Conservation (phyloP, 352 stramenopile species). For the Globisporangium camurandrum region DNA sequence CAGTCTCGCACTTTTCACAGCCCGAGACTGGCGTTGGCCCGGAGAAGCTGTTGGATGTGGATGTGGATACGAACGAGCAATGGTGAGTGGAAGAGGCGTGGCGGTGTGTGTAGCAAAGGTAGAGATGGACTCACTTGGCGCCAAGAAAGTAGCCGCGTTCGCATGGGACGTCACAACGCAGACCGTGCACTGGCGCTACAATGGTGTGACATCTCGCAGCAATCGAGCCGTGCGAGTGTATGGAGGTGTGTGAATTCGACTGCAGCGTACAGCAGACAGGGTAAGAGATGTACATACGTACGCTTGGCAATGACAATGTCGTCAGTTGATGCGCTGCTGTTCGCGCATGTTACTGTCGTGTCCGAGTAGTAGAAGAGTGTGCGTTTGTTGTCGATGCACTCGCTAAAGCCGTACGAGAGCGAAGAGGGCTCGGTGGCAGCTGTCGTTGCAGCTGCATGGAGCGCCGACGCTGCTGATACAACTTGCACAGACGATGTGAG, state of each 20-base stretch:
- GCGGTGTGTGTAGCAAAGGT: no score
- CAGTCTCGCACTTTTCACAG: slow-evolving; percentile 60
- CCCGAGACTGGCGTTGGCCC: slow-evolving; percentile 45
- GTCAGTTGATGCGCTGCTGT: no score
- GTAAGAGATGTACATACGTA: slow-evolving; percentile 15
- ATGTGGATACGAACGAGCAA: no score
- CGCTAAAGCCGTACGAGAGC: slow-evolving; percentile 69
- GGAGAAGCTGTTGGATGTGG: slow-evolving; percentile 73
- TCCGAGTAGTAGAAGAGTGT: slow-evolving; percentile 73
- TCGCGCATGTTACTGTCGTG: slow-evolving; percentile 35
- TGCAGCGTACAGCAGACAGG: no score
- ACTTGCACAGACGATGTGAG: no score
- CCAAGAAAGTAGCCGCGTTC: slow-evolving; percentile 65
- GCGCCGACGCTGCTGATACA: no score
- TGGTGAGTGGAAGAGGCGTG: no score
- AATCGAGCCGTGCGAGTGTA: no score
- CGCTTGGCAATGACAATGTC: slow-evolving; percentile 47
- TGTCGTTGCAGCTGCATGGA: no score
- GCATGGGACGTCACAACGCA: slow-evolving; percentile 69
- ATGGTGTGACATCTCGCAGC: neutral
- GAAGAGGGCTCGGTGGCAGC: neutral
- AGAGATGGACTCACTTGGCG: slow-evolving; percentile 47
- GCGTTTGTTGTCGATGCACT: slow-evolving; percentile 71
- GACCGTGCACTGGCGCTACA: slow-evolving; percentile 52
- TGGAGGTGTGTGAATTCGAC: no score